Conservation (phyloP, 495 filamentous ascomycete species). For the Xylaria scruposa region DNA sequence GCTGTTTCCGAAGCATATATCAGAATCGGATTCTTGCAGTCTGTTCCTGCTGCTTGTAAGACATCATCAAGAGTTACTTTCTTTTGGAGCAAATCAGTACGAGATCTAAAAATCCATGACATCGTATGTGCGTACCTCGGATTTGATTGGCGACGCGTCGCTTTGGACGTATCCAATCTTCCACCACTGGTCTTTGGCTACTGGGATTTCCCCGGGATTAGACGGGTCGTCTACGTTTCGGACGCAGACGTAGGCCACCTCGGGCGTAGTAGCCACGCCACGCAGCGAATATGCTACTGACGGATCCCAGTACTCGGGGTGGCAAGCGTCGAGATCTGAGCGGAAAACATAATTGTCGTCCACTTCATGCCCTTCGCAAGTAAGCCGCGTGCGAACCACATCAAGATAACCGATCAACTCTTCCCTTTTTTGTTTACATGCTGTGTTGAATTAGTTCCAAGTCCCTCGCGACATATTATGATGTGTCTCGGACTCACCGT, state of each 20-base stretch:
- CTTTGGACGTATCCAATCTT: conserved; percentile 42
- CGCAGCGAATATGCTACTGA: conserved; percentile 47
- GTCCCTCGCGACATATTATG: not conserved
- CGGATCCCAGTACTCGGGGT: conserved; percentile 46
- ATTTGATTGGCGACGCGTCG: conserved; percentile 39
- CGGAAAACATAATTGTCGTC: conserved; percentile 40
- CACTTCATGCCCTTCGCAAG: conserved; percentile 40
- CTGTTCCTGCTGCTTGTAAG: conserved; percentile 42
- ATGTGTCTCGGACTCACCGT: conserved; percentile 25
- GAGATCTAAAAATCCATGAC: not conserved
- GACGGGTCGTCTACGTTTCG: conserved; percentile 34
- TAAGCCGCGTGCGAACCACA: conserved; percentile 42
- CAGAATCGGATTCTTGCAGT: conserved; percentile 43
- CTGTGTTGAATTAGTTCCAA: conserved; percentile 29
- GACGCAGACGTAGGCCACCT: conserved; percentile 48
- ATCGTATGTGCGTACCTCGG: conserved; percentile 40
- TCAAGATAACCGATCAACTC: conserved; percentile 26
- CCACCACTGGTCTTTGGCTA: conserved; percentile 51
- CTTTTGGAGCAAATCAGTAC: conserved; percentile 33
- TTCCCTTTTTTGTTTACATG: conserved; percentile 30
- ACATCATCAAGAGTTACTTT: conserved; percentile 42
- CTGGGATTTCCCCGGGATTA: conserved; percentile 27
- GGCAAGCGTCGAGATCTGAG: conserved; percentile 30
- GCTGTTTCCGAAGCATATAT: conserved; percentile 53
- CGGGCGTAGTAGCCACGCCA: conserved; percentile 45